Conservation (phyloP, 257 asterid genomes). For the Echium plantagineum region DNA sequence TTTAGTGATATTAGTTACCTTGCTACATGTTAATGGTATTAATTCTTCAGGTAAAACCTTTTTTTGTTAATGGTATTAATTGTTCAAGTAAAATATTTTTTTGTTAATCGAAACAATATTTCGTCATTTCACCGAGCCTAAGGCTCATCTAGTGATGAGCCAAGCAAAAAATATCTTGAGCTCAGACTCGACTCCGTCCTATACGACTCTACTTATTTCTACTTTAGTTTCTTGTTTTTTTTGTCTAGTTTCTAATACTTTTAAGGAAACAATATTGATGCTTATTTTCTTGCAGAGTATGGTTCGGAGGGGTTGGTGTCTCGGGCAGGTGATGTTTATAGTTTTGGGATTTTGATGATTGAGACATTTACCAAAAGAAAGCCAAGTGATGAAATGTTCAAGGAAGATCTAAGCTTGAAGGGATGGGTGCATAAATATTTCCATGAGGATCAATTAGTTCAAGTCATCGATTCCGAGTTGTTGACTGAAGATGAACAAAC, state of each 20-base stretch:
- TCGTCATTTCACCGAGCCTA: too few relatives aligned
- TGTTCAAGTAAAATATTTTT: too few relatives aligned
- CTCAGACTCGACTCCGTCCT: too few relatives aligned
- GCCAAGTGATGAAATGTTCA: background rate
- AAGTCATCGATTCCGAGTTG: background rate
- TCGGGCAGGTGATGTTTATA: background rate
- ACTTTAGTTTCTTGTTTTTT: background rate
- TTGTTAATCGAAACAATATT: too few relatives aligned
- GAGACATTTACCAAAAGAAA: background rate
- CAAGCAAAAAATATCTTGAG: too few relatives aligned
- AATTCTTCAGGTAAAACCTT: too few relatives aligned
- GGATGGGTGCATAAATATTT: background rate
- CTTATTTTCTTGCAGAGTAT: background rate
- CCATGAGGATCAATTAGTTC: background rate
- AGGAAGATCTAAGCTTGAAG: background rate
- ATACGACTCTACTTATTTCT: too few relatives aligned
- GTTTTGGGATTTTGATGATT: background rate
- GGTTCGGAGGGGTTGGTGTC: slow-evolving; percentile 3
- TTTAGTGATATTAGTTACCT: too few relatives aligned
- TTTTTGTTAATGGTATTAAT: too few relatives aligned
- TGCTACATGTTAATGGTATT: too few relatives aligned
- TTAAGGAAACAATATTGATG: background rate
- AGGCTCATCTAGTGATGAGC: too few relatives aligned
- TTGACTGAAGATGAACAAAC: too few relatives aligned
- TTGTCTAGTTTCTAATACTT: background rate